These are phyloP conservation scores for Gliomastix tumulicola DNA, from an alignment of 2,329 filamentous ascomycete genomes.

Conservation along the genomic window DNA sequence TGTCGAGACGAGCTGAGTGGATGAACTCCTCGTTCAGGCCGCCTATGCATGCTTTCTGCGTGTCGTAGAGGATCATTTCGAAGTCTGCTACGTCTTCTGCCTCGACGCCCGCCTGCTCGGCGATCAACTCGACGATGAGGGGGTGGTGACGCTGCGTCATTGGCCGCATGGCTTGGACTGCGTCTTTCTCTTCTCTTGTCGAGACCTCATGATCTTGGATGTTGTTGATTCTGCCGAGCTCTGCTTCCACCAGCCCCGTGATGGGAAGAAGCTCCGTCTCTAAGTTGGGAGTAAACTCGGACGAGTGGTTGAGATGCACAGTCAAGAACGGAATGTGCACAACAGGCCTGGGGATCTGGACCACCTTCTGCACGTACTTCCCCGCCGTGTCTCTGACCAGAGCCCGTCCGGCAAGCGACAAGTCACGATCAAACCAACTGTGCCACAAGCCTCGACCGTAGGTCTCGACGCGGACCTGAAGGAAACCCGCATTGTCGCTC, in stretches of 20 bases:
- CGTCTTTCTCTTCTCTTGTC: conserved; percentile 34
- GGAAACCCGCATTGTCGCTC: conserved; percentile 76
- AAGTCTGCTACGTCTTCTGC: conserved; percentile 80
- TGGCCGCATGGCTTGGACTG: conserved; percentile 69
- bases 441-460: conserved; percentile 98
- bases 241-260: conserved; percentile 75
- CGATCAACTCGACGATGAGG: conserved; percentile 77
- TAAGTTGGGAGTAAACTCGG: conserved; percentile 91
- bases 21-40: conserved; percentile 91
- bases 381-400: conserved; percentile 70
- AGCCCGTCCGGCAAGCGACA: conserved; percentile 82
- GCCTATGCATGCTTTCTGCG: conserved; percentile 82
- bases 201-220: conserved; percentile 26
- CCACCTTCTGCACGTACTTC: conserved; percentile 72
- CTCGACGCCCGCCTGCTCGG: conserved; percentile 65
- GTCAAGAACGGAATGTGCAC: conserved; percentile 89
- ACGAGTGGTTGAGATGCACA: conserved; percentile 83
- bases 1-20: conserved; percentile 89
- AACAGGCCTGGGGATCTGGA: conserved; percentile 86
- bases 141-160: conserved; percentile 83
- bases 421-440: conserved; percentile 94
- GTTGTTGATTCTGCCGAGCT: conserved; percentile 67
- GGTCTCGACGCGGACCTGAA: conserved; percentile 93
- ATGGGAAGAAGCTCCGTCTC: conserved; percentile 95
- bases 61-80: conserved; percentile 94